Conservation (phyloP, 805 yeast species). For the Cephaloascus fragrans region DNA sequence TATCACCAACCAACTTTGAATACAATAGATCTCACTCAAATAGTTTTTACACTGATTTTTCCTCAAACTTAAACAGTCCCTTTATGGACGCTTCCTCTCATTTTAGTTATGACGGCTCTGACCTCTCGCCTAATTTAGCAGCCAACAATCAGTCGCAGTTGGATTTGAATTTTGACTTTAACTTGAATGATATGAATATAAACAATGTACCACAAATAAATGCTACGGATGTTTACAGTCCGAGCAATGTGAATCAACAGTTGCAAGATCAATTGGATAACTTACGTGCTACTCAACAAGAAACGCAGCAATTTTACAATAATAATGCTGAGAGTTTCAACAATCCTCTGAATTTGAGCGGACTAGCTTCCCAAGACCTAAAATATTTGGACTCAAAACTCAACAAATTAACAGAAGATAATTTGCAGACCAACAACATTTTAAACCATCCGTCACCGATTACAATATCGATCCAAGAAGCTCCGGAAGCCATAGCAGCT, state of each 20-base stretch:
- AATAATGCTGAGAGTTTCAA: too few species aligned
- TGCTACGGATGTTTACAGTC: background rate
- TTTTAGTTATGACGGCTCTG: background rate
- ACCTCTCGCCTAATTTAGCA: background rate
- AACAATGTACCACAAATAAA: background rate
- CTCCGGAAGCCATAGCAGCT: constrained; percentile 31
- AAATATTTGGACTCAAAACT: background rate
- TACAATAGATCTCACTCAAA: background rate
- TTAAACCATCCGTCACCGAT: background rate
- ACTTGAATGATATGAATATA: background rate
- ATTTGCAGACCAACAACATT: background rate
- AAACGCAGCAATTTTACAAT: too few species aligned
- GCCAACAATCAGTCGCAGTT: background rate
- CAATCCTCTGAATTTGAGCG: too few species aligned
- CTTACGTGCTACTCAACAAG: background rate
- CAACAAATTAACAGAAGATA: background rate
- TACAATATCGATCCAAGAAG: constrained; percentile 7
- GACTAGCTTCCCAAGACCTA: background rate
- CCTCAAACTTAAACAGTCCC: background rate
- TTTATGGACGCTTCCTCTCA: background rate
- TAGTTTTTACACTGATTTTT: background rate
- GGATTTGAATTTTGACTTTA: background rate
- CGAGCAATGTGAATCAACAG: background rate
- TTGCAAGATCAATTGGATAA: background rate
- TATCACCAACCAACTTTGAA: background rate